These are phyloP conservation scores for Lotmaria passim DNA, from an alignment of 208 protist genomes.

Conservation along the genomic window DNA sequence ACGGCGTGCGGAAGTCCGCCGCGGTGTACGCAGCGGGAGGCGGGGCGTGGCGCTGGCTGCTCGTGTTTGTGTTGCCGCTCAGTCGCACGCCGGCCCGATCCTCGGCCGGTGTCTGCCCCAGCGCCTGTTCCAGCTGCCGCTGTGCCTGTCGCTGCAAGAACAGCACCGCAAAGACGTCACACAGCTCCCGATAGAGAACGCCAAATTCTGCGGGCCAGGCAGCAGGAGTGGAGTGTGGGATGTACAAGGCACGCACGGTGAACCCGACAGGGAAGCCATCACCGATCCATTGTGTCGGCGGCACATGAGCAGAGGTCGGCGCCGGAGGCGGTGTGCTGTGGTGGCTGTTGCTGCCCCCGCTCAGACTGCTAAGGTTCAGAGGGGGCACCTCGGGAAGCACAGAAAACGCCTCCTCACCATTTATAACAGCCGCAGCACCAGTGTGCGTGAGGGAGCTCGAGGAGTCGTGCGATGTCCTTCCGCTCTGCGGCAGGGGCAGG, in stretches of 20 bases:
- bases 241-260: slow-evolving; percentile 27
- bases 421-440: neutral
- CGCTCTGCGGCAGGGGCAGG: neutral
- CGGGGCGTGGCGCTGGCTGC: neutral
- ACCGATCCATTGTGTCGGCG: slow-evolving; percentile 21
- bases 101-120: slow-evolving; percentile 6
- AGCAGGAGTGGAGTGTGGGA: slow-evolving; percentile 47
- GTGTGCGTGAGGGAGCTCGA: neutral
- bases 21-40: too few species aligned
- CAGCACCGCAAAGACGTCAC: slow-evolving; percentile 38
- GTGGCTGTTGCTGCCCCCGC: neutral
- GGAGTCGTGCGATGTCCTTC: neutral
- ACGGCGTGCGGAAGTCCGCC: slow-evolving; percentile 11
- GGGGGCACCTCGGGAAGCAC: neutral
- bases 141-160: slow-evolving; percentile 46
- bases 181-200: slow-evolving; percentile 50
- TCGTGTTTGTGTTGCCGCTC: neutral
- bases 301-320: neutral
- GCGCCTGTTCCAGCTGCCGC: slow-evolving; percentile 41
- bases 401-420: neutral
- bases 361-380: slow-evolving; percentile 5
- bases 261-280: slow-evolving; percentile 30
- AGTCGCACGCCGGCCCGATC: neutral
- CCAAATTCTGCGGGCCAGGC: slow-evolving; percentile 54
- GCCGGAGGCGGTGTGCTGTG: neutral